Percentiles rank a stretch among this genome's conserved stretches.
These are phyloP conservation scores for Ilex paraguariensis DNA, from an alignment of 305 asterid species.

Conservation along the genomic window DNA sequence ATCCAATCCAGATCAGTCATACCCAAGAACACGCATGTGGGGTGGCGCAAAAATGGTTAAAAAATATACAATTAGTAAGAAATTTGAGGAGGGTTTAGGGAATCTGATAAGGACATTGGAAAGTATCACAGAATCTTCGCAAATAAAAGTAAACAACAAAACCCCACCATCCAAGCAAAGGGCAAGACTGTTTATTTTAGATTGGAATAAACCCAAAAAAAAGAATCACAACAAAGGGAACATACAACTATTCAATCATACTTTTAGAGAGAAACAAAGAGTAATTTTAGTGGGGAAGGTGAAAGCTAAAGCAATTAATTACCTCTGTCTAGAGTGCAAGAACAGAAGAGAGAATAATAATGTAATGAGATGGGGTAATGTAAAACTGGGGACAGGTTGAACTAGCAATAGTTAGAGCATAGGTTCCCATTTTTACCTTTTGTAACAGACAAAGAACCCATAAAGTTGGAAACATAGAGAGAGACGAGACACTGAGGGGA, in stretches of 20 bases:
- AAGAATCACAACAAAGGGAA: not conserved
- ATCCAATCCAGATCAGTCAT: slow-evolving; percentile 16
- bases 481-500: too few species aligned
- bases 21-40: slow-evolving; percentile 11
- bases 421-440: not conserved
- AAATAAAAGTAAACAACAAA: too few species aligned
- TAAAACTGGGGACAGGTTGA: not conserved
- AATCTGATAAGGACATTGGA: too few species aligned
- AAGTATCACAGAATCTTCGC: too few species aligned
- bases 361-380: not conserved
- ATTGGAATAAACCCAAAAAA: slow-evolving; percentile 2
- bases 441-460: not conserved
- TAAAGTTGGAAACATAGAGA: too few species aligned
- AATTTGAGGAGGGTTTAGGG: too few species aligned
- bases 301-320: too few species aligned
- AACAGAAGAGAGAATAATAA: not conserved
- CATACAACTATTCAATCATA: not conserved
- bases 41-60: slow-evolving; percentile 7
- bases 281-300: too few species aligned
- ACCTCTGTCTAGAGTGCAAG: too few species aligned
- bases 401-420: too few species aligned
- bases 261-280: slow-evolving; percentile 5
- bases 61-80: too few species aligned
- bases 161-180: too few species aligned
- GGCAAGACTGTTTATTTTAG: slow-evolving; percentile 7